Base-by-base conservation (phyloP, 1,284 basidiomycete genomes). In the Moniliella sp. region DNA sequence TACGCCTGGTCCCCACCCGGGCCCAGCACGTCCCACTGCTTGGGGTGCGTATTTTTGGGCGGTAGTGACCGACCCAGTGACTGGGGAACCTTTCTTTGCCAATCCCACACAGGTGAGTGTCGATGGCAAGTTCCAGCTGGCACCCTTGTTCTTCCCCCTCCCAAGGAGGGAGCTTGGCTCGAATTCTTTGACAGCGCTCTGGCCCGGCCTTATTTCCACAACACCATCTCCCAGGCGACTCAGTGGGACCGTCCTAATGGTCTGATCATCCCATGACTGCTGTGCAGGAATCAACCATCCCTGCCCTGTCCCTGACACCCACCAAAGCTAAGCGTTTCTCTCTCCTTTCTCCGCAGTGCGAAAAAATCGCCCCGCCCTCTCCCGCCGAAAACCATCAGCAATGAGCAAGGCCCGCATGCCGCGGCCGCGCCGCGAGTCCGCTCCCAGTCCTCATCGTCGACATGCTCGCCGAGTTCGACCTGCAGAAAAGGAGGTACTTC, bases 101-200 rank as follows among this genome's bases (percentile, higher is more conserved):
- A 86, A 82, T 62, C 84, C 84, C 73, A 80, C 0, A 78, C 79
- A 12, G 83, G 83, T 8, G 74, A 86, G 56, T 81, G 83, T 37
- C 77, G 76, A 50, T 91, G 83, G 83, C 77, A 82, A 50, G 73
- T 81, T 3, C 82, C 82, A 3, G 69, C 75, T n/a, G 80, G 82
- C 10, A 75, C 78, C 32, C 82, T 83, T 57, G 75, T 86, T 1
- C 65, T 93, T 19, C 84, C 83, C 15, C 77, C 79, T 4, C 77
- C 69, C 39, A 67, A 71, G 2, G 73, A 78, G 18, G 84, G 84
- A 28, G 81, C 88, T 57, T 93, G 83, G 83, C 88, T 83, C 81
- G 82, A 91, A 61, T 69, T 91, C 42, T 67, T 69, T 27, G 83
- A 88, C 60, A 74, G 78, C 21, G 69, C 72, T 18, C 67, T 75